Conservation (phyloP, 495 filamentous ascomycete genomes). For the Penicillium antarcticum region DNA sequence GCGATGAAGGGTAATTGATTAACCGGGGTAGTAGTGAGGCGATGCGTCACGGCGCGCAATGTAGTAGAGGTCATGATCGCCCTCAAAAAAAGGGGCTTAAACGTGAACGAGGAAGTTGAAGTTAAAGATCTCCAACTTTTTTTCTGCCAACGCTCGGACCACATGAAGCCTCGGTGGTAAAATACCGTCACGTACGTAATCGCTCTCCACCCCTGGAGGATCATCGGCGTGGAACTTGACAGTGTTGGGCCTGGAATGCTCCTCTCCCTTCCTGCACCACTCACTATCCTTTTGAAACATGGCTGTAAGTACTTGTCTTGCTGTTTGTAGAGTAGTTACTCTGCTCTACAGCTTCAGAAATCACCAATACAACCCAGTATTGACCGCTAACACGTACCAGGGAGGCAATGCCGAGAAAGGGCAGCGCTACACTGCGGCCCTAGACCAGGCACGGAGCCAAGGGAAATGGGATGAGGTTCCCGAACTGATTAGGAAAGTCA, state of each 20-base stretch:
- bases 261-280: slow-evolving; percentile 16
- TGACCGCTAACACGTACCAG: slow-evolving; percentile 32
- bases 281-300: slow-evolving; percentile 26
- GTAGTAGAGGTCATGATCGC: slow-evolving; percentile 23
- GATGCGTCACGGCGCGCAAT: slow-evolving; percentile 63
- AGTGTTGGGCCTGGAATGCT: slow-evolving; percentile 6
- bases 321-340: neutral
- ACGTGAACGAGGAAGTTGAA: slow-evolving; percentile 1
- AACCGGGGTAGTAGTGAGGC: slow-evolving; percentile 59
- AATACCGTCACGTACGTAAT: slow-evolving; percentile 26
- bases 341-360: neutral
- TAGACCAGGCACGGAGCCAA: slow-evolving; percentile 83
- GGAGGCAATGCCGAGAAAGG: slow-evolving; percentile 63
- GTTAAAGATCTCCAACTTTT: slow-evolving; percentile 21
- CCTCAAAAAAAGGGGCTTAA: neutral
- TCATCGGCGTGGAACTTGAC: slow-evolving; percentile 11
- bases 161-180: slow-evolving; percentile 36
- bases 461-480: slow-evolving; percentile 87
- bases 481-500: slow-evolving; percentile 85
- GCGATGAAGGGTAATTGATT: slow-evolving; percentile 62
- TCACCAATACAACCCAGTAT: slow-evolving; percentile 2
- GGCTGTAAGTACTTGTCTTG: slow-evolving; percentile 29
- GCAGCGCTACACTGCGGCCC: slow-evolving; percentile 68
- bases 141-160: slow-evolving; percentile 20
- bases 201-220: slow-evolving; percentile 22